A percentile compares a stretch with the other conserved stretches of the same genome.
These are phyloP conservation scores for Spizellomyces sp. DNA, from an alignment of 192 early-diverging fungal genomes.

Conservation along the genomic window DNA sequence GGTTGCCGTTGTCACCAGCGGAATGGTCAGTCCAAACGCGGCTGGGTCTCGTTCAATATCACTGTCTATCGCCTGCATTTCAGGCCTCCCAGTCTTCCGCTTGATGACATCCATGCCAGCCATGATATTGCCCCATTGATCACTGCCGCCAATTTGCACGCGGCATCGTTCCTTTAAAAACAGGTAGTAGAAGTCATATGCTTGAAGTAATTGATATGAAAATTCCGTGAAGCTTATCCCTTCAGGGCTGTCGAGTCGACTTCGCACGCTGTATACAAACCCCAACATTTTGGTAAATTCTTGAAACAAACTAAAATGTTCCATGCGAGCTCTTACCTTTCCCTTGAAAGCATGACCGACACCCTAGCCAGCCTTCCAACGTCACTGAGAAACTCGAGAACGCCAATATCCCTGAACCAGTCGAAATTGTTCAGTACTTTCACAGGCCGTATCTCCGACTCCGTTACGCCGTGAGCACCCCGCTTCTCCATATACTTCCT, in stretches of 20 bases:
- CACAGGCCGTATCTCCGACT: slow-evolving; percentile 7
- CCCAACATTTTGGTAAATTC: neutral
- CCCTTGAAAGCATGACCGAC: slow-evolving; percentile 80
- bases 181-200: slow-evolving; percentile 90
- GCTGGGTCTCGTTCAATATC: slow-evolving; percentile 1
- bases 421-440: slow-evolving; percentile 79
- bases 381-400: slow-evolving; percentile 75
- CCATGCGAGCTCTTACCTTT: slow-evolving; percentile 57
- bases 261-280: slow-evolving; percentile 66
- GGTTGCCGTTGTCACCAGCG: slow-evolving; percentile 78
- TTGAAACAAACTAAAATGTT: no score
- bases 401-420: slow-evolving; percentile 76
- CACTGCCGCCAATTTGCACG: slow-evolving; percentile 88
- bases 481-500: slow-evolving; percentile 16
- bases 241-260: slow-evolving; percentile 72
- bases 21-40: slow-evolving; percentile 86
- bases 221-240: slow-evolving; percentile 98
- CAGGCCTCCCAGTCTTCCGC: slow-evolving; percentile 44
- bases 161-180: slow-evolving; percentile 63
- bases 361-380: slow-evolving; percentile 83
- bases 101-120: slow-evolving; percentile 91
- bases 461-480: neutral
- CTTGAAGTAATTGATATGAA: slow-evolving; percentile 93
- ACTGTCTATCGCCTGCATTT: neutral
- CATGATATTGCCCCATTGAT: slow-evolving; percentile 98